These are phyloP conservation scores for Beauveria sp. DNA, from an alignment of 2,329 filamentous ascomycete genomes.

Conservation along the genomic window DNA sequence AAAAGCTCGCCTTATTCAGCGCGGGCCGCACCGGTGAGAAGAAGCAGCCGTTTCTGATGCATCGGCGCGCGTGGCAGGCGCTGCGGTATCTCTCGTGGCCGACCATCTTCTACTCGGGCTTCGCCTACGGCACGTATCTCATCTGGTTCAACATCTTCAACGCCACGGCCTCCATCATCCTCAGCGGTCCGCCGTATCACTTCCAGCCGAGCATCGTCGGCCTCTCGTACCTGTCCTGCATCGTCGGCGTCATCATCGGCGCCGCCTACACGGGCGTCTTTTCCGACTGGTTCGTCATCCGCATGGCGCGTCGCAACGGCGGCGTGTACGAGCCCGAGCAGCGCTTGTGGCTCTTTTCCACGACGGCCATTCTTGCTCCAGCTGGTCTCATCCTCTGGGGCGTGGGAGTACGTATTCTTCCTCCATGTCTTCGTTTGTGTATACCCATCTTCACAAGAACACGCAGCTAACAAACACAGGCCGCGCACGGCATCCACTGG, in stretches of 20 bases:
- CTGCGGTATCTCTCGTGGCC: conserved; percentile 33
- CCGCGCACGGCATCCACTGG: conserved; percentile 32
- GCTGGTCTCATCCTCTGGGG: conserved; percentile 26
- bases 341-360: conserved; percentile 31
- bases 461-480: conserved; percentile 1
- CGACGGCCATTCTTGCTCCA: conserved; percentile 23
- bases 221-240: conserved; percentile 29
- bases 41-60: conserved; percentile 33
- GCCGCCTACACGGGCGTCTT: conserved; percentile 25
- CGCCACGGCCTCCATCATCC: conserved; percentile 33
- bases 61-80: conserved; percentile 28
- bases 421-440: neutral
- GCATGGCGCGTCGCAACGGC: conserved; percentile 30
- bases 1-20: conserved; percentile 31
- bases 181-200: conserved; percentile 30
- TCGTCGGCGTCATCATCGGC: conserved; percentile 26
- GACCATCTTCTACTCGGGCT: conserved; percentile 34
- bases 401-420: conserved; percentile 19
- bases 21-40: neutral
- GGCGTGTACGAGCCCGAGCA: conserved; percentile 36
- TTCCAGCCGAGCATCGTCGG: conserved; percentile 33
- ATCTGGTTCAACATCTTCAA: conserved; percentile 38
- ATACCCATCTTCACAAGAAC: neutral
- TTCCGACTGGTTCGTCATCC: conserved; percentile 31
- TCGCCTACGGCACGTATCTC: conserved; percentile 34